Evolutionary conservation across 768 basidiomycete species (phyloP), one percentile per base, ranked within the genome.

Genomic region (Pholiota conissans): DNA sequence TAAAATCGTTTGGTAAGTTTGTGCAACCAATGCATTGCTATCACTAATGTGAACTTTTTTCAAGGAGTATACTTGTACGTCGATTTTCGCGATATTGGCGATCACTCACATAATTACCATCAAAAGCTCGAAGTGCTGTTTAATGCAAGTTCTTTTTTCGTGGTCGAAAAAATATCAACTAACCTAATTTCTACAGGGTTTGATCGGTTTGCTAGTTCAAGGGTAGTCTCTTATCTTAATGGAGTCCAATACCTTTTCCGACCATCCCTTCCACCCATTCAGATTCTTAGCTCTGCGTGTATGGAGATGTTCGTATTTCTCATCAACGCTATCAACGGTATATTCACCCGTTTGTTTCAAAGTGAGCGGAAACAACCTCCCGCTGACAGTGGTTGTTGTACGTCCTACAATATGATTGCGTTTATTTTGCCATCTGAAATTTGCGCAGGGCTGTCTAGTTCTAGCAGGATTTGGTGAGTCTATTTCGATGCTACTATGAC

Each of bases 181-280:
- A n/a, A n/a, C n/a, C n/a, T n/a, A n/a, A n/a, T n/a, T n/a, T n/a
- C n/a, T 30, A 10, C 39, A 84, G 82, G 81, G 79, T 3, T 74
- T 84, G 49, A 80, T 82, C 46, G 81, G 81, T 3, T 65, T 84
- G n/a, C 67, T 85, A 16, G 84, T 84, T 3, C 83, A 84, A 76
- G 72, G 75, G 81, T 82, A 58, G 18, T 70, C 45, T 9, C 2
- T 22, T 39, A 35, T 47, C 10, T 46, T 20, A 7, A 40, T 7
- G 20, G 49, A 46, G 30, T 29, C n/a, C 8, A 32, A 57, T 52
- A 28, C 55, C 20, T 13, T 49, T 28, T 16, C 40, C 50, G 34
- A 60, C 48, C 45, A 29, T 20, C 18, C 16, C 26, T 46, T n/a
- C n/a, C n/a, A n/a, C n/a, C 24, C 32, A 11, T 49, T 10, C 56